Evolutionary conservation across 495 filamentous ascomycete genomes (phyloP).

Genomic region (Penicillium maclennaniae): DNA sequence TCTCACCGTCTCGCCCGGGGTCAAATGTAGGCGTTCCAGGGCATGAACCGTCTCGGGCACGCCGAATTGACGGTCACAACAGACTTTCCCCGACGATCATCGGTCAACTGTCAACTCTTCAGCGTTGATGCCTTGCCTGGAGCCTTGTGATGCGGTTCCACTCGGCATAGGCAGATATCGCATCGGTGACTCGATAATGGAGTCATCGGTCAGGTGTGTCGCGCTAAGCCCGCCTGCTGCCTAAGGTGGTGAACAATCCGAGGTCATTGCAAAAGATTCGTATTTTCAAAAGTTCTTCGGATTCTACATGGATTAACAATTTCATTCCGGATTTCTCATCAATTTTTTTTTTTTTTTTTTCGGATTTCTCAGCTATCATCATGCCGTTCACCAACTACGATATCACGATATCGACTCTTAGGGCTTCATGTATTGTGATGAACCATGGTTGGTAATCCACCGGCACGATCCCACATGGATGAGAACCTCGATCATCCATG

Average conservation of each 20-base stretch:
- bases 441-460: not conserved
- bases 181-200: slow-evolving; percentile 10
- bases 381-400: slow-evolving; percentile 1
- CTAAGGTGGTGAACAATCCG: slow-evolving; percentile 5
- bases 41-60: not conserved
- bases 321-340: not conserved
- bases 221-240: slow-evolving; percentile 19
- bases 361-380: not conserved
- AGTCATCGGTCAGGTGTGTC: slow-evolving; percentile 18
- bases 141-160: slow-evolving; percentile 11
- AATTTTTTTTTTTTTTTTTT: not conserved
- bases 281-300: not conserved
- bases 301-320: not conserved
- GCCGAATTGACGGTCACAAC: slow-evolving; percentile 19
- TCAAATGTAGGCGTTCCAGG: slow-evolving; percentile 6
- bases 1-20: slow-evolving; percentile 12
- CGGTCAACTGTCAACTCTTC: not conserved
- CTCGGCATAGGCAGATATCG: slow-evolving; percentile 10
- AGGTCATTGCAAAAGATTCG: not conserved
- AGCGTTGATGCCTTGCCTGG: slow-evolving; percentile 19
- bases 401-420: not conserved
- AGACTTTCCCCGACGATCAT: not conserved
- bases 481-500: not conserved
- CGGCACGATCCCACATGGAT: not conserved
- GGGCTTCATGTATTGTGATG: not conserved